Conservation (phyloP, 306 rosid genomes). For the Prunus davidiana region DNA sequence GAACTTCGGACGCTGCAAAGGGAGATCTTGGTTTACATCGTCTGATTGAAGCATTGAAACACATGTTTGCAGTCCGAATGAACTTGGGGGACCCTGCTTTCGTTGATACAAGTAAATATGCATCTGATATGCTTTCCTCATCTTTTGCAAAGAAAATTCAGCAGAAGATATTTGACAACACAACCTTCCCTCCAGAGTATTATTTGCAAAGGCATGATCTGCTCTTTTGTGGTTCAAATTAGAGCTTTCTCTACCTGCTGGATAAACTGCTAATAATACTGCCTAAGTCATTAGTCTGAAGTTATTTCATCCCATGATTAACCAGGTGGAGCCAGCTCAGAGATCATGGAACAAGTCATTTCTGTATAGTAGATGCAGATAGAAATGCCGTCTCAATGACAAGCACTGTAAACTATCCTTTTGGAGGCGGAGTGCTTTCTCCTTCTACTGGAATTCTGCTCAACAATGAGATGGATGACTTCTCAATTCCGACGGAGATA, state of each 20-base stretch:
- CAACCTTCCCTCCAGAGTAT: conserved; percentile 85
- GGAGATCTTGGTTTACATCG: conserved; percentile 82
- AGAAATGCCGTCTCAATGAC: conserved; percentile 90
- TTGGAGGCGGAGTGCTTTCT: conserved; percentile 78
- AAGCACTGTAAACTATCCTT: conserved; percentile 53
- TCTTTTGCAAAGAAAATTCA: conserved; percentile 62
- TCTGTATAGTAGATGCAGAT: conserved; percentile 82
- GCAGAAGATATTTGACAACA: conserved; percentile 65
- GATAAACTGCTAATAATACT: not conserved
- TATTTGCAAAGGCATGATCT: conserved; percentile 58
- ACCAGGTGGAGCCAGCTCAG: conserved; percentile 92
- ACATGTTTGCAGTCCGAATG: conserved; percentile 78
- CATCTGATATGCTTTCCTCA: conserved; percentile 65
- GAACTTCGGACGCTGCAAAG: conserved; percentile 51
- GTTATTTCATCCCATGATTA: conserved; percentile 5
- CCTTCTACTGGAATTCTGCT: conserved; percentile 82
- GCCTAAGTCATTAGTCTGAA: not conserved
- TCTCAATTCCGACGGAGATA: conserved; percentile 63
- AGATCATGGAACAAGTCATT: conserved; percentile 94
- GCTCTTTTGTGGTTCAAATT: conserved; percentile 14
- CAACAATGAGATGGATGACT: conserved; percentile 88
- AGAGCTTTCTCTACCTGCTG: conserved; percentile 12
- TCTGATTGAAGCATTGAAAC: conserved; percentile 77
- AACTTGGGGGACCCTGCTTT: conserved; percentile 89
- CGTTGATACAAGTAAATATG: conserved; percentile 33